Evolutionary conservation across 2,329 filamentous ascomycete genomes (phyloP).

Genomic region (Mycosphaerelloides madeirae): DNA sequence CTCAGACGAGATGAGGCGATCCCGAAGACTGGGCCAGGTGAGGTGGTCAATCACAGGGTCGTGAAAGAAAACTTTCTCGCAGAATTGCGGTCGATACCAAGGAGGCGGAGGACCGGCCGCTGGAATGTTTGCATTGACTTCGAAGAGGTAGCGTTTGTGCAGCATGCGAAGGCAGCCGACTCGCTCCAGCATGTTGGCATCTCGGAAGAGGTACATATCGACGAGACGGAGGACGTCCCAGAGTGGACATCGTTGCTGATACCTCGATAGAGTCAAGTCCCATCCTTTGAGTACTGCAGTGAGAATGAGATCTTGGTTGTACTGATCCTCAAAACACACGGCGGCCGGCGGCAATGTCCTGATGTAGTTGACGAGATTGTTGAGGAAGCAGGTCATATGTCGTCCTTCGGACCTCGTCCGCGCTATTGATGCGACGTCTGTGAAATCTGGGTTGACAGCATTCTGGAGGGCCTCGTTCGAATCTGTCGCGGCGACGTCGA

Average conservation of each 20-base stretch:
- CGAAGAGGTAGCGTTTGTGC: conserved; percentile 20
- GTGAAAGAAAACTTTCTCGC: conserved; percentile 19
- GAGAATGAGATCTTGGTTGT: conserved; percentile 20
- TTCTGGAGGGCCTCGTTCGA: no score
- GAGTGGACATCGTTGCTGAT: conserved; percentile 19
- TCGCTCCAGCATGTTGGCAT: conserved; percentile 20
- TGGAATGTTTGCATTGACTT: conserved; percentile 18
- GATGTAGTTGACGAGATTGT: conserved; percentile 21
- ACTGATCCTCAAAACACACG: conserved; percentile 21
- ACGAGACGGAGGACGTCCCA: conserved; percentile 20
- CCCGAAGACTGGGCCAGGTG: conserved; percentile 18
- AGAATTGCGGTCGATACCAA: conserved; percentile 21
- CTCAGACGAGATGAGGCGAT: conserved; percentile 15
- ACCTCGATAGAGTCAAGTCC: conserved; percentile 15
- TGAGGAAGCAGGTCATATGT: conserved; percentile 19
- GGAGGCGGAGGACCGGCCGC: conserved; percentile 17
- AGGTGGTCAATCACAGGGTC: conserved; percentile 22
- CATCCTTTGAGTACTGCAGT: conserved; percentile 20
- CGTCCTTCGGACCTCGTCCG: conserved; percentile 13
- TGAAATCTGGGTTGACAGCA: conserved; percentile 8
- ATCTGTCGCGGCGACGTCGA: no score
- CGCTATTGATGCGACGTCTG: conserved; percentile 12
- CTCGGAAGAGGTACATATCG: conserved; percentile 20
- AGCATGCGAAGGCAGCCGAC: conserved; percentile 20
- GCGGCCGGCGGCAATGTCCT: conserved; percentile 14